Percentiles rank a stretch among this genome's conserved stretches.
phyloP scores from a whole-genome alignment of 179 eudicot genomes.

The Silene noctiflora region DNA sequence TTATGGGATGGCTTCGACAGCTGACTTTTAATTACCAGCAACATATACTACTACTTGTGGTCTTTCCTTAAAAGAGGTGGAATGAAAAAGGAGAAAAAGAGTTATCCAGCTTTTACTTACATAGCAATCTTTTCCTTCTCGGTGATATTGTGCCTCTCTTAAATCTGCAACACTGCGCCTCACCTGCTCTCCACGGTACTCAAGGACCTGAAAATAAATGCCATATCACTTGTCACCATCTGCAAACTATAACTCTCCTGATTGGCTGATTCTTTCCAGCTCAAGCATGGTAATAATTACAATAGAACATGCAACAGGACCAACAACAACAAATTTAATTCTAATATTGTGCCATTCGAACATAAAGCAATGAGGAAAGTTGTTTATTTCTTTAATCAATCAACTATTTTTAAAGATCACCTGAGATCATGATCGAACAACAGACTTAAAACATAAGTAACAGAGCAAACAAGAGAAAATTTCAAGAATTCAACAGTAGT shows the following conservation, averaged over 20 bases:
- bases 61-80: background rate
- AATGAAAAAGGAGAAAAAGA: background rate
- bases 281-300: conserved; percentile 1
- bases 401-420: background rate
- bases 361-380: background rate
- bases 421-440: background rate
- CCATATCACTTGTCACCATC: conserved; percentile 12
- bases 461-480: conserved; percentile 7
- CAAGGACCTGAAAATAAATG: conserved; percentile 58
- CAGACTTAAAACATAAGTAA: conserved; percentile 7
- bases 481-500: conserved; percentile 2
- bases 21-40: background rate
- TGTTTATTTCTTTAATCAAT: background rate
- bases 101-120: conserved; percentile 43
- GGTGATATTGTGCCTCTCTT: conserved; percentile 70
- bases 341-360: background rate
- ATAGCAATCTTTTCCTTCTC: conserved; percentile 94
- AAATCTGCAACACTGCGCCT: conserved; percentile 91
- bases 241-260: background rate
- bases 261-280: background rate
- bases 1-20: background rate
- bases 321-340: background rate
- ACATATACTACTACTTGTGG: background rate
- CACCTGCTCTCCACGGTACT: conserved; percentile 97
- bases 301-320: background rate